Conservation (phyloP, 768 basidiomycete species). For the Tephrocybe sp. region DNA sequence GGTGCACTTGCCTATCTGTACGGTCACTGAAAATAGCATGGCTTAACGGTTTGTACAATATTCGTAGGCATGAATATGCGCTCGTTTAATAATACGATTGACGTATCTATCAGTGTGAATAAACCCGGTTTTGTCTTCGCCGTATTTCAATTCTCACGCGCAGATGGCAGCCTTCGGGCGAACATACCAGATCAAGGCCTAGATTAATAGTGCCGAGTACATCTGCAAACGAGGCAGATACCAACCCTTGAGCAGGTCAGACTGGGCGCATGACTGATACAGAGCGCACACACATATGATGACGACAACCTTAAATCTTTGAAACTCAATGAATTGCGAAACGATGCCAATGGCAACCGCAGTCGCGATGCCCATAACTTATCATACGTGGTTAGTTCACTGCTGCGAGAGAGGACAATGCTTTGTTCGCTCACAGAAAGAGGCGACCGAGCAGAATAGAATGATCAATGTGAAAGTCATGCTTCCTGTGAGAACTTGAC, state of each 20-base stretch:
- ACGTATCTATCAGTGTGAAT: constrained; percentile 35
- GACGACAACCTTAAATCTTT: constrained; percentile 22
- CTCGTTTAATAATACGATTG: constrained; percentile 37
- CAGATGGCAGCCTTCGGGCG: background rate
- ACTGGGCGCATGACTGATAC: background rate
- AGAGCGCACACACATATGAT: constrained; percentile 16
- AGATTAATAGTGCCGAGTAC: constrained; percentile 37
- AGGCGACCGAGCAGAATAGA: constrained; percentile 6
- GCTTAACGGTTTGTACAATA: background rate
- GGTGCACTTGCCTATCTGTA: constrained; percentile 27
- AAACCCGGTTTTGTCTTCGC: constrained; percentile 38
- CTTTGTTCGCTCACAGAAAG: constrained; percentile 17
- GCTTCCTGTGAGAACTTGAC: constrained; percentile 23
- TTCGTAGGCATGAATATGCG: background rate
- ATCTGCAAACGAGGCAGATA: constrained; percentile 36
- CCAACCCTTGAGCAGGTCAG: constrained; percentile 31
- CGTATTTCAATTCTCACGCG: background rate
- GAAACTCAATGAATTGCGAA: constrained; percentile 21
- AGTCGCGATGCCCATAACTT: constrained; percentile 25
- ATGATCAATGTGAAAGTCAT: constrained; percentile 13
- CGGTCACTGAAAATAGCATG: constrained; percentile 22
- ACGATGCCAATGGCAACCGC: constrained; percentile 21
- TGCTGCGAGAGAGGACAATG: background rate
- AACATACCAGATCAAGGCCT: constrained; percentile 36
- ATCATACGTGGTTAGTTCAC: background rate